Evolutionary conservation across 495 filamentous ascomycete species (phyloP).

Genomic region (Xylaria cubensis): DNA sequence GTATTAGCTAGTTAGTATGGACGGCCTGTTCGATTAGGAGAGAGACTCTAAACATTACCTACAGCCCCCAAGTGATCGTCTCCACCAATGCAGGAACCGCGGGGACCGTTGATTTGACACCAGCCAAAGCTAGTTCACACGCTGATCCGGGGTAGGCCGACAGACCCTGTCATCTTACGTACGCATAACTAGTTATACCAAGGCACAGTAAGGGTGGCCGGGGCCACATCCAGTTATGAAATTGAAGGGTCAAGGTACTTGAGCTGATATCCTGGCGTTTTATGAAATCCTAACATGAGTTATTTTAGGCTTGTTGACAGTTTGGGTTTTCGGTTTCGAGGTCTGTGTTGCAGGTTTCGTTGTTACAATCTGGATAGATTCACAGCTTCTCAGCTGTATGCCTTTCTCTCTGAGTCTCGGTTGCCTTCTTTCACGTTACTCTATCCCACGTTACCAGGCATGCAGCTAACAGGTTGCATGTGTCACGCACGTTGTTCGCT

Average conservation of each 20-base stretch:
- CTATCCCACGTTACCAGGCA: conserved; percentile 13
- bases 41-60: background rate
- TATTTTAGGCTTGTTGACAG: background rate
- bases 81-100: conserved; percentile 18
- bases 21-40: too few relatives aligned
- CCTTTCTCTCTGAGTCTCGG: background rate
- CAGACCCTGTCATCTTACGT: conserved; percentile 4
- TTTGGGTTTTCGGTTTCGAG: background rate
- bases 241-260: background rate
- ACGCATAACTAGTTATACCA: too few relatives aligned
- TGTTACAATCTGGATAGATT: background rate
- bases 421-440: background rate
- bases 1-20: too few relatives aligned
- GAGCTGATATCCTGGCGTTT: background rate
- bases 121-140: conserved; percentile 10
- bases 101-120: conserved; percentile 10
- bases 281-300: background rate
- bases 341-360: background rate
- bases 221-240: background rate
- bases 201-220: background rate
- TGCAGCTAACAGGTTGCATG: conserved; percentile 12
- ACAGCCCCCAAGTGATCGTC: background rate
- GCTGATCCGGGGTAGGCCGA: conserved; percentile 25
- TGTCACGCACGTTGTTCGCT: conserved; percentile 7
- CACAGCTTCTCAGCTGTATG: background rate